Percentiles rank a stretch among this genome's conserved stretches.
These are phyloP conservation scores for Fusarium pseudoanthophilum DNA, from an alignment of 2,329 filamentous ascomycete genomes.

Conservation along the genomic window DNA sequence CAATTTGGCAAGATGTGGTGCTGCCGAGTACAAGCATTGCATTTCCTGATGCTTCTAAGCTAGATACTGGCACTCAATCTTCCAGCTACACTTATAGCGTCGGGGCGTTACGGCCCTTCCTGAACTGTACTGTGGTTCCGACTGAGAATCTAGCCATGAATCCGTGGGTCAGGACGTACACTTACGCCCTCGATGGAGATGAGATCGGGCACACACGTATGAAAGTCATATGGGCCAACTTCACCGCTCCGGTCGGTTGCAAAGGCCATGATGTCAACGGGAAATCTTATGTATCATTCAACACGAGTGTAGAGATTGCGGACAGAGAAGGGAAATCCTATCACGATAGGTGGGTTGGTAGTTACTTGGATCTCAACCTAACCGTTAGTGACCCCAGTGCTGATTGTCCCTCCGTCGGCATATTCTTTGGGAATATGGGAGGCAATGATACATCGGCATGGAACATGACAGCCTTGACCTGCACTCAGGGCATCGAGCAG, in stretches of 20 bases:
- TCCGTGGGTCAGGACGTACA: background rate
- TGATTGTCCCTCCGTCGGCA: background rate
- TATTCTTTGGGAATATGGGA: background rate
- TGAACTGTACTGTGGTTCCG: background rate
- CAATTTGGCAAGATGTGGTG: background rate
- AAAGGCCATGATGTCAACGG: background rate
- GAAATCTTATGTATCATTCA: background rate
- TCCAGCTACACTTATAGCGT: background rate
- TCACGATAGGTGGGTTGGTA: background rate
- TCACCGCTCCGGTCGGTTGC: background rate
- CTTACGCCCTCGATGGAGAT: accelerated
- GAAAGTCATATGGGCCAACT: background rate
- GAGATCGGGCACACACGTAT: accelerated
- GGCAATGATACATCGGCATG: background rate
- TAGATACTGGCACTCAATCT: accelerated
- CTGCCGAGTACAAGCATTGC: accelerated
- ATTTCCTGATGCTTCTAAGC: background rate
- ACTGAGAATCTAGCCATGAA: accelerated
- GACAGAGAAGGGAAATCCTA: background rate
- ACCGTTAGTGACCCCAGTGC: background rate
- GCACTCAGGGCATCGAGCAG: background rate
- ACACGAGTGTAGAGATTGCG: background rate
- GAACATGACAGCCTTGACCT: background rate
- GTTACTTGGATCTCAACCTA: background rate
- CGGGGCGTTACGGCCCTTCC: background rate